These are phyloP conservation scores for Cruciata laevipes DNA, from an alignment of 257 asterid genomes.

Conservation along the genomic window DNA sequence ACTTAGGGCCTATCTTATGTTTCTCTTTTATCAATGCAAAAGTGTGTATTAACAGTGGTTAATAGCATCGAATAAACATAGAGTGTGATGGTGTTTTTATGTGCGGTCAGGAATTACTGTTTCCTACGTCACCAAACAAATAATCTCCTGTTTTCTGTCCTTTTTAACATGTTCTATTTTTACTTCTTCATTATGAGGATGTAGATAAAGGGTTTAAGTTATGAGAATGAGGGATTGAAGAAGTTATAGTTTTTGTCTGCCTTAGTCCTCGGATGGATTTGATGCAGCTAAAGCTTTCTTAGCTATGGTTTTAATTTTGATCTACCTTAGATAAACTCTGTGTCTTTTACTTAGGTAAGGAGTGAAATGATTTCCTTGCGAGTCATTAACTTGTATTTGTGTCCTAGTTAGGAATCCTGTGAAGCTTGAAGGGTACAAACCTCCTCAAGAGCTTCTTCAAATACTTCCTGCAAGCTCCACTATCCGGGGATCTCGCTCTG, in stretches of 20 bases:
- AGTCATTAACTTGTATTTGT: slow-evolving; percentile 8
- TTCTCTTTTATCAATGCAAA: neutral
- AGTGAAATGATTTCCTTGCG: neutral
- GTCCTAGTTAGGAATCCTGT: slow-evolving; percentile 63
- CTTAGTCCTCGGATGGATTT: neutral
- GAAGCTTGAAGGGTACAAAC: slow-evolving; percentile 66
- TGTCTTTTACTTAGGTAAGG: neutral
- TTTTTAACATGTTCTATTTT: neutral
- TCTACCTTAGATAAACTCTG: neutral
- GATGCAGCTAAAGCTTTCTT: neutral
- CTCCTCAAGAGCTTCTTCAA: slow-evolving; percentile 88
- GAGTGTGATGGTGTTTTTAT: neutral
- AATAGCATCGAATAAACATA: neutral
- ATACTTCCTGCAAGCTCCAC: slow-evolving; percentile 82
- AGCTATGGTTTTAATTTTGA: neutral
- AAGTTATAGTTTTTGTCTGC: neutral
- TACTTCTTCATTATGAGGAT: neutral
- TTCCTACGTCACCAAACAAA: neutral
- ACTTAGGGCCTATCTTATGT: neutral
- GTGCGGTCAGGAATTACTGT: neutral
- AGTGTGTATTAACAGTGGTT: neutral
- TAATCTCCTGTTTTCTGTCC: neutral
- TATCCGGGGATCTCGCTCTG: slow-evolving; percentile 52
- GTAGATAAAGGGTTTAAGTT: neutral
- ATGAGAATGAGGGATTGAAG: neutral